Evolutionary conservation across 345 rosid genomes (phyloP).

Genomic region (Arabis hirsuta): DNA sequence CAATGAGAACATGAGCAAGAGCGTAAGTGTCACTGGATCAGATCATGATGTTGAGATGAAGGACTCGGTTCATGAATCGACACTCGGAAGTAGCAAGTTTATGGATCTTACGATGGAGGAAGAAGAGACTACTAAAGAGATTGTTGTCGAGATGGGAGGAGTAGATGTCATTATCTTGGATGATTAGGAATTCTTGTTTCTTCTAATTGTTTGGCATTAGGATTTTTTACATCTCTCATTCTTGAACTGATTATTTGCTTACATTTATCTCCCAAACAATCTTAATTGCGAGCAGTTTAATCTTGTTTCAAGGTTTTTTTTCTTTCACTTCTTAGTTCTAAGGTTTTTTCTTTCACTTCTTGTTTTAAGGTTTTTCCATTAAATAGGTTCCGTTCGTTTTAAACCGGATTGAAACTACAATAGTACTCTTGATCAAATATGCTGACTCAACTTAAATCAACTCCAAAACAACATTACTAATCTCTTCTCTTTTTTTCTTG

Average conservation of each 20-base stretch:
- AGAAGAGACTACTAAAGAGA: constrained; percentile 1
- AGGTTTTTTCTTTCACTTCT: not conserved
- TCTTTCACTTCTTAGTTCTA: no score
- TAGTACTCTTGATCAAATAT: constrained; percentile 1
- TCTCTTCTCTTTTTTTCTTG: not conserved
- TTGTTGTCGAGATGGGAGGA: constrained; percentile 7
- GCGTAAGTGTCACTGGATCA: constrained; percentile 39
- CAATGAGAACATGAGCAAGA: constrained; percentile 41
- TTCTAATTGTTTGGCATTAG: not conserved
- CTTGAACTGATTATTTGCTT: not conserved
- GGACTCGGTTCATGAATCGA: not conserved
- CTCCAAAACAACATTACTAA: not conserved
- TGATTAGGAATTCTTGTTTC: not conserved
- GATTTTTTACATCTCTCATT: not conserved
- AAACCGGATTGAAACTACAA: not conserved
- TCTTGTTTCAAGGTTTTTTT: no score
- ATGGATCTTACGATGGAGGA: not conserved
- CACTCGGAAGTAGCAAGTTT: not conserved
- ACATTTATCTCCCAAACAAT: no score
- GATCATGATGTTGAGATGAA: constrained; percentile 1
- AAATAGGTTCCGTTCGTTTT: not conserved
- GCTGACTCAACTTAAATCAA: no score
- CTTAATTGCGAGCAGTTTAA: no score
- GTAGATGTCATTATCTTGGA: constrained; percentile 18
- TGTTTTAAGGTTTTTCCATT: not conserved